Evolutionary conservation across 192 early-diverging fungal species (phyloP), one percentile per base, ranked within the genome.

Genomic region (Backusella psychrophila): DNA sequence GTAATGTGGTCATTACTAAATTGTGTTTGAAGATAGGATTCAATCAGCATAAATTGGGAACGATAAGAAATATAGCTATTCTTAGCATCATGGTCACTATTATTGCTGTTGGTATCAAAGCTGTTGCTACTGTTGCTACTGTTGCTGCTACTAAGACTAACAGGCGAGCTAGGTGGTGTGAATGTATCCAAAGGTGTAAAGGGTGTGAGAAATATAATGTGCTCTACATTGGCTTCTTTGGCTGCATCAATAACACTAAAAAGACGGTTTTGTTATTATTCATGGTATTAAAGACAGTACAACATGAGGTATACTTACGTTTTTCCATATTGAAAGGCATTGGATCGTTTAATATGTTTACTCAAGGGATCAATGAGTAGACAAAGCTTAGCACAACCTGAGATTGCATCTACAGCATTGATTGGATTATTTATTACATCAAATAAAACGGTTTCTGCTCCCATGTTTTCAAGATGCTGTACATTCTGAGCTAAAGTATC

Each of bases 181-280:
- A 49, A 34, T 26, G 74, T 77, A 29, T 82, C 81, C 36, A 72
- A 41, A 26, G 77, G 77, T 29, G 77, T 76, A 38, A 79, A 82
- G 3, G 81, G 77, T 53, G 81, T 65, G 39, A 82, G 46, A 52
- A 82, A 82, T 3, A 82, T 75, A n/a, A 82, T 42, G 56, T 82
- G 81, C 19, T 69, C 49, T 17, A 82, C 77, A 31, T 75, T 67
- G 14, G 81, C 81, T 69, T 78, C 26, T 33, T 74, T 82, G 49
- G 81, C 81, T 46, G 77, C 77, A 36, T 78, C 81, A 38, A 78
- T 72, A 49, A 75, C 71, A 65, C 81, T 82, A 66, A 39, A 59
- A 23, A n/a, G 0, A 23, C 0, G 0, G 1, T 44, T 44, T 44
- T 44, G 42, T 44, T 44, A 44, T 44, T 17, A 44, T 44, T 1